A percentile compares a stretch with the other conserved stretches of the same genome.
These are phyloP conservation scores for Prunus davidiana DNA, from an alignment of 306 rosid genomes.

Conservation along the genomic window DNA sequence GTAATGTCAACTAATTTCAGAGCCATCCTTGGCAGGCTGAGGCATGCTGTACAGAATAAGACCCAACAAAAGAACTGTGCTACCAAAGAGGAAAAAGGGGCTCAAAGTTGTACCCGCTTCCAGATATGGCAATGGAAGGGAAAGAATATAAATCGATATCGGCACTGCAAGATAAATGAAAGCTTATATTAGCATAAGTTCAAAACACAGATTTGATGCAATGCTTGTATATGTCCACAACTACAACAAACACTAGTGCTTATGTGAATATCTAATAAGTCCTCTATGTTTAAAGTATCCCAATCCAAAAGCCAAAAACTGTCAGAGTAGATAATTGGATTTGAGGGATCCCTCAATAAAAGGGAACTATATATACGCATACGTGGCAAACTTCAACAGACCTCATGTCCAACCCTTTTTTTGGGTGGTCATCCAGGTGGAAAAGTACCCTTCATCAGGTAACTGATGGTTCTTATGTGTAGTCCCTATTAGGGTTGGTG, in stretches of 20 bases:
- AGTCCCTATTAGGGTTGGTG: background rate
- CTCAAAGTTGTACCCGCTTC: constrained; percentile 57
- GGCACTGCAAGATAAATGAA: constrained; percentile 67
- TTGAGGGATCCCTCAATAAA: too few species aligned
- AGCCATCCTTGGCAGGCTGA: constrained; percentile 36
- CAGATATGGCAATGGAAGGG: constrained; percentile 85
- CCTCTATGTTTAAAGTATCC: background rate
- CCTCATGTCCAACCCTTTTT: background rate
- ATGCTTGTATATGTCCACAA: background rate
- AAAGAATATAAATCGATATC: constrained; percentile 63
- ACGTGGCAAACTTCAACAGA: too few species aligned
- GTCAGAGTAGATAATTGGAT: background rate
- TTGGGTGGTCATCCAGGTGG: background rate
- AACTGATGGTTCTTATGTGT: background rate
- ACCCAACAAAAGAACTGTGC: constrained; percentile 71
- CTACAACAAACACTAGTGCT: background rate
- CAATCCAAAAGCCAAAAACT: background rate
- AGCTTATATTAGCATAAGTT: constrained; percentile 19
- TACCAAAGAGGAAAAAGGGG: constrained; percentile 70
- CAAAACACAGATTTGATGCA: background rate
- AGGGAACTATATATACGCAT: too few species aligned
- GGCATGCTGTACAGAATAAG: constrained; percentile 59
- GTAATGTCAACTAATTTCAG: constrained; percentile 14
- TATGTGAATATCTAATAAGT: background rate
- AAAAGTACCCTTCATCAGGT: background rate